Percentiles rank a stretch among this genome's conserved stretches.
These are phyloP conservation scores for Tricholoma bakamatsutake DNA, from an alignment of 768 basidiomycete species.

Conservation along the genomic window DNA sequence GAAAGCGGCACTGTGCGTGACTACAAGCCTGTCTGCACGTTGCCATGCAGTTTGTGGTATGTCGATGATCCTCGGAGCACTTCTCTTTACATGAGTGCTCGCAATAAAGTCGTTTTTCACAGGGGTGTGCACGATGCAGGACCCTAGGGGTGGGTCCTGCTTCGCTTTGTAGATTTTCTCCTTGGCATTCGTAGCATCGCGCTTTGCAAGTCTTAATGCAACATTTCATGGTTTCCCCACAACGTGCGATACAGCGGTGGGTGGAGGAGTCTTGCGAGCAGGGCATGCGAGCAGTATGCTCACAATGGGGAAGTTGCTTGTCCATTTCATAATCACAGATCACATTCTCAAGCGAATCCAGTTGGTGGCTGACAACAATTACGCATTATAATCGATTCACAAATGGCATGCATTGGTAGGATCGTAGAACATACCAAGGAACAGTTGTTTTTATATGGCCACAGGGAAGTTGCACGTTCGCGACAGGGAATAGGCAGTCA, in stretches of 20 bases:
- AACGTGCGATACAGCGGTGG: conserved; percentile 34
- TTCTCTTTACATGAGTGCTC: conserved; percentile 43
- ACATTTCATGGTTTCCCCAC: conserved; percentile 42
- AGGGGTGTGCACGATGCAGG: conserved; percentile 40
- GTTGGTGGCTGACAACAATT: conserved; percentile 36
- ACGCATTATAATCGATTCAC: neutral
- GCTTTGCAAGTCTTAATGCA: conserved; percentile 47
- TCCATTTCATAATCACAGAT: conserved; percentile 36
- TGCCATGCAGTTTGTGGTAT: conserved; percentile 38
- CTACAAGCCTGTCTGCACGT: conserved; percentile 48
- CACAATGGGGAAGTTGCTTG: conserved; percentile 45
- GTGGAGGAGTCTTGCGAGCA: conserved; percentile 41
- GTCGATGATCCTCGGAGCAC: conserved; percentile 48
- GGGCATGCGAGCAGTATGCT: conserved; percentile 41
- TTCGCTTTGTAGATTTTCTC: conserved; percentile 6
- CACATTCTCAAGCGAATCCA: conserved; percentile 39
- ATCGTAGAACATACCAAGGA: conserved; percentile 43
- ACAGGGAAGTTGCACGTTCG: conserved; percentile 48
- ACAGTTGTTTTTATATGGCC: conserved; percentile 42
- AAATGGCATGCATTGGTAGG: too few relatives aligned
- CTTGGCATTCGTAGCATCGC: conserved; percentile 45
- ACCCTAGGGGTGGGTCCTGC: conserved; percentile 21
- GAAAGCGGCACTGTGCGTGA: conserved; percentile 42
- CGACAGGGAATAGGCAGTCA: conserved; percentile 41
- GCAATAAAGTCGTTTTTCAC: conserved; percentile 48